Conservation (phyloP, 306 rosid genomes). For the Cyamopsis tetragonoloba region DNA sequence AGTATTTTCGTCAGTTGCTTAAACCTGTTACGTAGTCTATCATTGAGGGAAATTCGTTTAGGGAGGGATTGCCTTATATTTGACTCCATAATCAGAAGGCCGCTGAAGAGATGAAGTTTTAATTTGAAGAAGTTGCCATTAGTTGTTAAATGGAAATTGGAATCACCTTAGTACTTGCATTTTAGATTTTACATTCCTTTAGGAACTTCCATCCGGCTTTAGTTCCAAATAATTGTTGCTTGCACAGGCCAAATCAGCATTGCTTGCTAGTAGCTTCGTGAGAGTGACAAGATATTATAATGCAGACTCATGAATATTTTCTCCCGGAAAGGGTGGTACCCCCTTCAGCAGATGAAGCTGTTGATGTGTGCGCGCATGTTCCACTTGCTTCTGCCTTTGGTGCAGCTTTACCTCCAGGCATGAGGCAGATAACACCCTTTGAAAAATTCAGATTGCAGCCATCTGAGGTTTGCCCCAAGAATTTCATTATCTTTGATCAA, state of each 20-base stretch:
- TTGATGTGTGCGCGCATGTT: slow-evolving; percentile 44
- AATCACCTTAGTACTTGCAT: slow-evolving; percentile 38
- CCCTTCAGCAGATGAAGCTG: slow-evolving; percentile 51
- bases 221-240: slow-evolving; percentile 39
- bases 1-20: slow-evolving; percentile 94
- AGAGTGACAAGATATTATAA: slow-evolving; percentile 33
- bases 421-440: slow-evolving; percentile 51
- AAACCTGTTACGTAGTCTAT: slow-evolving; percentile 97
- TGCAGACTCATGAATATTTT: slow-evolving; percentile 68
- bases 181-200: slow-evolving; percentile 42
- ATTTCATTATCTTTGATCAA: slow-evolving; percentile 81
- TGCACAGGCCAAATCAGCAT: slow-evolving; percentile 32
- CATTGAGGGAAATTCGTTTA: slow-evolving; percentile 36
- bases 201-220: slow-evolving; percentile 37
- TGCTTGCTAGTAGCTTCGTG: slow-evolving; percentile 29
- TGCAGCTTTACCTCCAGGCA: slow-evolving; percentile 53
- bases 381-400: slow-evolving; percentile 56
- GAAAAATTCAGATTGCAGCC: slow-evolving; percentile 75
- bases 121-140: slow-evolving; percentile 43
- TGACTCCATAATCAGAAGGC: slow-evolving; percentile 46
- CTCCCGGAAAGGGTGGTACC: slow-evolving; percentile 44
- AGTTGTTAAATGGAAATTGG: slow-evolving; percentile 42
- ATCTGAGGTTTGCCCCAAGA: slow-evolving; percentile 81
- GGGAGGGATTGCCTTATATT: slow-evolving; percentile 44
- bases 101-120: slow-evolving; percentile 38